A percentile compares a stretch with the other conserved stretches of the same genome.
Conservation (phyloP, 2,329 filamentous ascomycete species). For the Xylariales sp. region DNA sequence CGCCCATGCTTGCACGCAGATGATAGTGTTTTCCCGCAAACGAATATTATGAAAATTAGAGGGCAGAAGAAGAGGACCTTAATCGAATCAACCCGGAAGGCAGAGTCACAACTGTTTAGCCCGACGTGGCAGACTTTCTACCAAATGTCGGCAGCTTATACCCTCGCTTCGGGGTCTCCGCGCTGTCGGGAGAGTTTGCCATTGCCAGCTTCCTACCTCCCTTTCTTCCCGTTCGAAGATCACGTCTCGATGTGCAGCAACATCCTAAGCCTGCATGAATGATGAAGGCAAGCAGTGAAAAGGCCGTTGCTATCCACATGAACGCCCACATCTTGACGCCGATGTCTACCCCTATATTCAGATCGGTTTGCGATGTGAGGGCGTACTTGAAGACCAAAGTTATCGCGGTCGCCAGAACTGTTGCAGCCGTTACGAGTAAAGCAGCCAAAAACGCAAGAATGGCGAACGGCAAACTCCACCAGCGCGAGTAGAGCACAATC, state of each 20-base stretch:
- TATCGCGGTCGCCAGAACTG: conserved; percentile 76
- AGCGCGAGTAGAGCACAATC: conserved; percentile 49
- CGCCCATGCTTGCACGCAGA: too few species aligned
- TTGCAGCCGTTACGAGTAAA: conserved; percentile 63
- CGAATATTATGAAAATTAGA: too few species aligned
- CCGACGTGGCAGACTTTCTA: neutral
- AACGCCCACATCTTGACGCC: conserved; percentile 76
- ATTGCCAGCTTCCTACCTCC: conserved; percentile 14
- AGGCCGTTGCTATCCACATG: conserved; percentile 77
- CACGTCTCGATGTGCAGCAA: conserved; percentile 59
- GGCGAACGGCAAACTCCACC: conserved; percentile 62
- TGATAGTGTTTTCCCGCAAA: too few species aligned
- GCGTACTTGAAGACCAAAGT: conserved; percentile 77
- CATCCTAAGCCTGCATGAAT: conserved; percentile 75
- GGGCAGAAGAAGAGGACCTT: too few species aligned
- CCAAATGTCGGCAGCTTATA: conserved; percentile 2
- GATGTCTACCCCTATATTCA: conserved; percentile 71
- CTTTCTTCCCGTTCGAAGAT: conserved; percentile 39
- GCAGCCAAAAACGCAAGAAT: conserved; percentile 64
- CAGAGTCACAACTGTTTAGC: too few species aligned
- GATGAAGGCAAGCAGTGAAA: conserved; percentile 64
- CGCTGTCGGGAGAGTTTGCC: neutral
- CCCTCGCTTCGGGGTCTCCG: conserved; percentile 4
- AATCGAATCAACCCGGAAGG: too few species aligned
- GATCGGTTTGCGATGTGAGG: conserved; percentile 62